Evolutionary conservation across 345 rosid genomes (phyloP), one percentile per base, ranked within the genome.

Genomic region (Trapa bicornis): DNA sequence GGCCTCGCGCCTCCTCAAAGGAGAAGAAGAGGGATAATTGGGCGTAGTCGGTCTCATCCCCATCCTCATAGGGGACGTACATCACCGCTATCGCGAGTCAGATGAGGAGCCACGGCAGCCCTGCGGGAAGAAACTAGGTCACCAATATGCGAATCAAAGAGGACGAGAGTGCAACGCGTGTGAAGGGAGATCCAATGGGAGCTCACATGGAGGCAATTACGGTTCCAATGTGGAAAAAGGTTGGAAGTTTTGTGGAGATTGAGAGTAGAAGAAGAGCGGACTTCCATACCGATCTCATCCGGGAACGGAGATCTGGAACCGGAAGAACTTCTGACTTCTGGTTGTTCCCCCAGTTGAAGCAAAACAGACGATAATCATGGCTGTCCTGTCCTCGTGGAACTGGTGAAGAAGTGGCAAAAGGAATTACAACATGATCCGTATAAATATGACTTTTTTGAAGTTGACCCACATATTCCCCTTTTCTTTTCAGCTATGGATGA

Each of bases 1-100:
- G 87, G 79, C 78, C 80, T 88, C 22, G 69, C 64, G 97, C 94
- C 72, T 86, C 88, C 5, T 89, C 78, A 13, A 93, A 82, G 16
- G 66, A 85, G 64, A 90, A 81, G 75, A 87, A 86, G 72, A 93
- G 68, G 67, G 85, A 83, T 73, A 90, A 88, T 38, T 85, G 77
- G 0, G 96, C 84, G 79, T 90, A 88, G 85, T 90, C 98, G 32
- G 88, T 71, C 22, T 85, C 29, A 22, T 22, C 29, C 29, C 29
- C 83, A 76, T 93, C 96, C 78, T 93, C 98, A 70, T 78, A 93
- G n/a, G 98, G 97, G 56, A 50, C 56, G 3, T 5, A 2, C 56
- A 50, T 45, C 35, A 58, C 29, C 63, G 63, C 36, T 29, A 58
- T 11, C 63, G 63, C 63, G 38, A 35, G 38, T 58, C 63, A 33